Base-by-base conservation (phyloP, 2,329 filamentous ascomycete genomes). In the Chrysoporthe puriensis region DNA sequence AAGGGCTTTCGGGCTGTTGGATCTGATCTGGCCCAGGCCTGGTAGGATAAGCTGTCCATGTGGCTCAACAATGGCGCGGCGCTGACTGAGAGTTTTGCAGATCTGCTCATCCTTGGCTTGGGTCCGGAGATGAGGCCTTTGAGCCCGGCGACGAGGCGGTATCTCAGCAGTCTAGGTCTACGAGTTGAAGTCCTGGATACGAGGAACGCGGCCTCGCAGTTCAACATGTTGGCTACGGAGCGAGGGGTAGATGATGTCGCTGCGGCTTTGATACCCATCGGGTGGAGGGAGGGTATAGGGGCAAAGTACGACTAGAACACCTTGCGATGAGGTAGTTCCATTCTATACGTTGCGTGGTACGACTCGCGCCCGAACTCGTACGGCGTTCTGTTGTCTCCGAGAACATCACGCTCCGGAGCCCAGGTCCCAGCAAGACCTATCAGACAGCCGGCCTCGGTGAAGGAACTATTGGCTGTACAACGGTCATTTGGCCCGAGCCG, bases 161-260 rank as follows among this genome's bases (percentile, higher is more conserved):
- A 89, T 73, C 88, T 99, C 66, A 91, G 90, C 70, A 85, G 87
- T 42, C 79, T 98, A 54, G 96, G 96, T 0, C 91, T 98, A 73
- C 85, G 93, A 67, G 84, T 98, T 5, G 96, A 99, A 75, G 85
- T 97, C 3, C 86, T 95, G 75, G 96, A 98, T 80, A 98, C 96
- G 43, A 85, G 93, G 71, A 98, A 98, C 79, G 96, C 96, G 9
- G 93, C 95, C 1, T 91, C 94, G 44, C 94, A 97, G 77, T 99
- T 96, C 79, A 99, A 99, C 76, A 77, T 99, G 74, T 81, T 99
- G 65, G 95, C 94, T n/a, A 98, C 94, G 21, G 96, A 99, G 81
- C 84, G 96, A 63, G 95, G 96, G 1, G 89, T 96, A 6, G 85
- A 88, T 26, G 91, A 95, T 74, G 89, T 98, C 70, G 95, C 94